A percentile compares a stretch with the other conserved stretches of the same genome.
These are phyloP conservation scores for Trametes elegans DNA, from an alignment of 768 basidiomycete species.

Conservation along the genomic window DNA sequence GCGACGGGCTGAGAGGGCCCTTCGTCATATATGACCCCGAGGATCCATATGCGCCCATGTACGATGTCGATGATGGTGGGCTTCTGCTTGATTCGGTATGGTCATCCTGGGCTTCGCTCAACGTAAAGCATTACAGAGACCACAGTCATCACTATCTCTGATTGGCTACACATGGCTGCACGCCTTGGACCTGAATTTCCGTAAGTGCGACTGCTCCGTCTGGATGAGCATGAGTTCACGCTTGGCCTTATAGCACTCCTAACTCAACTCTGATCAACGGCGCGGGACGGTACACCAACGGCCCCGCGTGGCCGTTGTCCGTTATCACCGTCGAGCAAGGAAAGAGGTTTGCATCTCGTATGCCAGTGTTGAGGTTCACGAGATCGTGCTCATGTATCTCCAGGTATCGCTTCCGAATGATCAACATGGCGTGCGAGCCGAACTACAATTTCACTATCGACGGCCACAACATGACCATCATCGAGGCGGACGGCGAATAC, in stretches of 20 bases:
- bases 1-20: constrained; percentile 37
- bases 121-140: constrained; percentile 26
- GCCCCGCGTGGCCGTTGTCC: neutral
- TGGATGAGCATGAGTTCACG: neutral
- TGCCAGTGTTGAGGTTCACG: neutral
- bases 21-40: constrained; percentile 25
- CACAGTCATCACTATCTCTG: constrained; percentile 42
- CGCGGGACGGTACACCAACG: neutral
- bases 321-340: constrained; percentile 21
- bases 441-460: constrained; percentile 44
- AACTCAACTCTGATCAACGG: constrained; percentile 20
- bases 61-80: constrained; percentile 22
- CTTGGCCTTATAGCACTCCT: constrained; percentile 17
- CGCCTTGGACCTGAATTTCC: constrained; percentile 2
- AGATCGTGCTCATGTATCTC: neutral
- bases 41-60: constrained; percentile 20
- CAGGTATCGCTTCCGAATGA: constrained; percentile 38
- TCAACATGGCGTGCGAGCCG: constrained; percentile 44
- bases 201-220: constrained; percentile 15
- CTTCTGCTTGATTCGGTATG: no score
- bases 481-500: constrained; percentile 44
- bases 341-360: neutral
- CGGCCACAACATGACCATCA: constrained; percentile 42
- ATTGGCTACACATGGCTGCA: constrained; percentile 34
- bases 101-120: no score